Evolutionary conservation across 208 protist species (phyloP).

Genomic region (Jaenimonas drosophilae): DNA sequence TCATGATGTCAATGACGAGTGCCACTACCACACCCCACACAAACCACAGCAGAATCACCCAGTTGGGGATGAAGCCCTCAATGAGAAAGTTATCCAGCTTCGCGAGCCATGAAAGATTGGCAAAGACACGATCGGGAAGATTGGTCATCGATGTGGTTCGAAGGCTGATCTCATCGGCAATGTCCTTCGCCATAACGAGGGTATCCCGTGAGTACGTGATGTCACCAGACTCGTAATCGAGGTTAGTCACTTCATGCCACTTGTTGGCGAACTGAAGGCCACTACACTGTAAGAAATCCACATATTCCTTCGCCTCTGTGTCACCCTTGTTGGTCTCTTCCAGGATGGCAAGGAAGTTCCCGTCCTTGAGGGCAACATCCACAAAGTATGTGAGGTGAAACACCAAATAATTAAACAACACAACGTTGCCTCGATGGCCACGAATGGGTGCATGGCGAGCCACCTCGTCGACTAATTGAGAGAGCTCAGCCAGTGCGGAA

Average conservation of each 20-base stretch:
- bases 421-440: slow-evolving; percentile 5
- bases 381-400: slow-evolving; percentile 23
- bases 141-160: slow-evolving; percentile 8
- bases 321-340: slow-evolving; percentile 1
- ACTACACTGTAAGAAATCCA: slow-evolving; percentile 4
- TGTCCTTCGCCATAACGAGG: slow-evolving; percentile 14
- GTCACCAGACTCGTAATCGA: slow-evolving; percentile 1
- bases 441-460: slow-evolving; percentile 9
- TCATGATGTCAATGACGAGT: slow-evolving; percentile 7
- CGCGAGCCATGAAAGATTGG: slow-evolving; percentile 4
- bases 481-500: slow-evolving; percentile 11
- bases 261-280: slow-evolving; percentile 5
- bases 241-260: slow-evolving; percentile 8
- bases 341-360: slow-evolving; percentile 12
- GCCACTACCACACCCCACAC: slow-evolving; percentile 7
- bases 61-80: slow-evolving; percentile 7
- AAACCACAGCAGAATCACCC: slow-evolving; percentile 8
- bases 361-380: slow-evolving; percentile 10
- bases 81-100: slow-evolving; percentile 9
- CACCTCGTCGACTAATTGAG: slow-evolving; percentile 17
- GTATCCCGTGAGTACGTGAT: slow-evolving; percentile 5
- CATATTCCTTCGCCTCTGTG: slow-evolving; percentile 2
- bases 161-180: slow-evolving; percentile 17
- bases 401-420: slow-evolving; percentile 11
- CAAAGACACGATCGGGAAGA: slow-evolving; percentile 4